phyloP scores from a whole-genome alignment of 1,139 yeast species.

The Yamadazyma jaroonii region DNA sequence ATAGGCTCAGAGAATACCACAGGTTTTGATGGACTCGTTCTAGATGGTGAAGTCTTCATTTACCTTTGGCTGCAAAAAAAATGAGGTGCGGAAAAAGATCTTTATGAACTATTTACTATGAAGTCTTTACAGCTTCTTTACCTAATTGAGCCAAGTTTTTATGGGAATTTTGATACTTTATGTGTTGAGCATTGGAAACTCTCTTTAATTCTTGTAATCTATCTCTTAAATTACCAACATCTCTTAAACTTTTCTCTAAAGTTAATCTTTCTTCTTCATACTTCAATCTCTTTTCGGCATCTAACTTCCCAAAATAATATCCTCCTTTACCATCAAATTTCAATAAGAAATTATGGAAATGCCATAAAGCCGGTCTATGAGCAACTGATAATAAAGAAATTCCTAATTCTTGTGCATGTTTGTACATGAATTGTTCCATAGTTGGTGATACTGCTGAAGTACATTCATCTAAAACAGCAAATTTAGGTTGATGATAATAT shows the following conservation, averaged over 20 bases:
- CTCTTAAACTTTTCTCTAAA: conserved; percentile 63
- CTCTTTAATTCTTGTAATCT: conserved; percentile 58
- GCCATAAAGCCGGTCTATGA: conserved; percentile 91
- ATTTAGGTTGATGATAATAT: conserved; percentile 86
- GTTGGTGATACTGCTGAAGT: conserved; percentile 92
- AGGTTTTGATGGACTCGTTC: not conserved
- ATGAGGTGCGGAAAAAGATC: too few species aligned
- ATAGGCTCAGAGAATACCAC: not conserved
- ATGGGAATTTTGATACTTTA: conserved; percentile 21
- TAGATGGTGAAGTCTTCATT: not conserved
- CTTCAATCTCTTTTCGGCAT: conserved; percentile 64
- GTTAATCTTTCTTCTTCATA: conserved; percentile 70
- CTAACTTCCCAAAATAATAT: conserved; percentile 64
- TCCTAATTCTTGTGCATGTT: conserved; percentile 76
- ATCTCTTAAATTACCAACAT: conserved; percentile 63
- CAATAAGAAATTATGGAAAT: conserved; percentile 77
- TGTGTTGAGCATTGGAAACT: conserved; percentile 47
- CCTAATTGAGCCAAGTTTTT: conserved; percentile 15
- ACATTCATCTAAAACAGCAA: conserved; percentile 94
- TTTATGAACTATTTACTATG: not conserved
- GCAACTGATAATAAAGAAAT: conserved; percentile 88
- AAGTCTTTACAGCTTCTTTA: conserved; percentile 4
- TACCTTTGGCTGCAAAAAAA: not conserved
- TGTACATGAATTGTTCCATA: conserved; percentile 87
- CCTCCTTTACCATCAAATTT: conserved; percentile 86